These are phyloP conservation scores for Populus euphratica DNA, from an alignment of 345 rosid species.

Conservation along the genomic window DNA sequence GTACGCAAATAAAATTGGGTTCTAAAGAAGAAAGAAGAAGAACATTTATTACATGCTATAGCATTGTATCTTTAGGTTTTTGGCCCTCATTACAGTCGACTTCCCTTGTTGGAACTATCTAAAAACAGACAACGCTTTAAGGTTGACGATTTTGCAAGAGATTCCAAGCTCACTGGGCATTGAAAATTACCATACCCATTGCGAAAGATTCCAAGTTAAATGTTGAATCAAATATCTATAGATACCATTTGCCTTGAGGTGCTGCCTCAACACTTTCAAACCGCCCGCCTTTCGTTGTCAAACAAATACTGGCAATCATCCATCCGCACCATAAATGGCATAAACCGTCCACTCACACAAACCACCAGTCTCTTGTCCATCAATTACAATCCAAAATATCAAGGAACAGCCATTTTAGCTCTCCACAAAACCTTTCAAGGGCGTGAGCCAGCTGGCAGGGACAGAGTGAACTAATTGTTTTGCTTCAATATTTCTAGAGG, in stretches of 20 bases:
- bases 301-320: not conserved
- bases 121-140: not conserved
- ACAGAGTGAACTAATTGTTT: not conserved
- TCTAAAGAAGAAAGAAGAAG: not conserved
- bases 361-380: not conserved
- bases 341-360: not conserved
- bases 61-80: not conserved
- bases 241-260: not conserved
- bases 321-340: not conserved
- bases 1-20: too few species aligned
- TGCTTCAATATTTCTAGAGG: not conserved
- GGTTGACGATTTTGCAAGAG: not conserved
- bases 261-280: not conserved
- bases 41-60: too few species aligned
- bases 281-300: not conserved
- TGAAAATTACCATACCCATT: not conserved
- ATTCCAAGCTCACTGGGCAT: not conserved
- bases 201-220: not conserved
- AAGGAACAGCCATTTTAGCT: not conserved
- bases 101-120: not conserved
- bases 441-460: not conserved
- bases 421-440: not conserved
- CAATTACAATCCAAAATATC: not conserved
- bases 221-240: too few species aligned
- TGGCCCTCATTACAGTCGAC: not conserved